Evolutionary conservation across 2,329 filamentous ascomycete genomes (phyloP).

Genomic region (Phyllosticta citriasiana): DNA sequence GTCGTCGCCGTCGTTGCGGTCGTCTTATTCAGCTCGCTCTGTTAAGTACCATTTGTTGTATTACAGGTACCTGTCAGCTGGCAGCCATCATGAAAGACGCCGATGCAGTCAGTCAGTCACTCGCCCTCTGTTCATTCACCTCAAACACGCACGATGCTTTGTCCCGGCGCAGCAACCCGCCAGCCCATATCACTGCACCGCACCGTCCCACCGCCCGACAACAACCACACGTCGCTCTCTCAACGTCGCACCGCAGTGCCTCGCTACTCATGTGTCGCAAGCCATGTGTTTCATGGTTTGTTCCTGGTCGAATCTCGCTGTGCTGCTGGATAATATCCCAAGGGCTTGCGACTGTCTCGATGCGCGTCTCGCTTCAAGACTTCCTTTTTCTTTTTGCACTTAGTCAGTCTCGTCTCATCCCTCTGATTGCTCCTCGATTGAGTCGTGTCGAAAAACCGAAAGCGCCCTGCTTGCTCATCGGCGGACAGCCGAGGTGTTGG

Average conservation of each 20-base stretch:
- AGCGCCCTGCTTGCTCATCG: not conserved
- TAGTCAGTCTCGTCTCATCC: not conserved
- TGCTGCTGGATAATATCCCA: too few species aligned
- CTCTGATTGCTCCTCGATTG: not conserved
- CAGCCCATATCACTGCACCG: not conserved
- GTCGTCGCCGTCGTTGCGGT: too few species aligned
- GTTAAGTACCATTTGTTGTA: too few species aligned
- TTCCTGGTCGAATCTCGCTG: not conserved
- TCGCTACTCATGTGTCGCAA: not conserved
- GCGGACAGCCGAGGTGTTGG: not conserved
- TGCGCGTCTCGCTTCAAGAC: too few species aligned
- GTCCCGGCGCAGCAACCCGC: not conserved
- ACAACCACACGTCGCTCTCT: not conserved
- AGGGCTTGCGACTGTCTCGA: too few species aligned
- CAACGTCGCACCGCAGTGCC: not conserved
- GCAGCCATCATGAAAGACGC: too few species aligned
- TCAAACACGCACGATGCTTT: not conserved
- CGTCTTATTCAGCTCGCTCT: too few species aligned
- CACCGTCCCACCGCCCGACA: not conserved
- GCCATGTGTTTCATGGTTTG: not conserved
- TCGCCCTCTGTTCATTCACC: not conserved
- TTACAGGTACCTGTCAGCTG: too few species aligned
- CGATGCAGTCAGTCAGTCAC: too few species aligned
- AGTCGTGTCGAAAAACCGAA: not conserved
- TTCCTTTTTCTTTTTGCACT: not conserved